Percentiles rank a stretch among this genome's conserved stretches.
Conservation (phyloP, 805 yeast species). For the Candida argentea region DNA sequence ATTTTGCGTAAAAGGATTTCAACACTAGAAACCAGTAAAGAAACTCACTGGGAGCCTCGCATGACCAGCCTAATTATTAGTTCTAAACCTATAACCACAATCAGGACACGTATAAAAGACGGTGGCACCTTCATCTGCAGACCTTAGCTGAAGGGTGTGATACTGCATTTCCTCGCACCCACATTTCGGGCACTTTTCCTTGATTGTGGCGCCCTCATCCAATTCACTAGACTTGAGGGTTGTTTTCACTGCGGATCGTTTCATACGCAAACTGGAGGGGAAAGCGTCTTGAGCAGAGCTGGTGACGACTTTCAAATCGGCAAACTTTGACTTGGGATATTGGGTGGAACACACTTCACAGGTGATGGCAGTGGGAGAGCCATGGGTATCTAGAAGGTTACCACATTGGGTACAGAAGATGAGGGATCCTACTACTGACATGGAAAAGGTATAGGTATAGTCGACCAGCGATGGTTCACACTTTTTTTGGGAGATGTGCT, state of each 20-base stretch:
- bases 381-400: slow-evolving; percentile 64
- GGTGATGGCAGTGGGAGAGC: slow-evolving; percentile 36
- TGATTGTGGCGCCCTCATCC: slow-evolving; percentile 93
- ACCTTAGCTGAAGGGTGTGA: slow-evolving; percentile 90
- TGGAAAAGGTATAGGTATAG: slow-evolving; percentile 14
- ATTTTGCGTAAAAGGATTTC: too few species aligned
- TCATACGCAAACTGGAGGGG: slow-evolving; percentile 73
- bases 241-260: slow-evolving; percentile 87
- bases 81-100: slow-evolving; percentile 90
- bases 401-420: slow-evolving; percentile 94
- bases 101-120: slow-evolving; percentile 93
- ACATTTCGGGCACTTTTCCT: slow-evolving; percentile 98
- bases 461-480: slow-evolving; percentile 1
- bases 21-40: too few species aligned
- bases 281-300: slow-evolving; percentile 87
- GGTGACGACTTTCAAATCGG: slow-evolving; percentile 78
- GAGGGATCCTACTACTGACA: slow-evolving; percentile 94
- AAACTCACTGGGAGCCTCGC: too few species aligned
- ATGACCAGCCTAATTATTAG: slow-evolving; percentile 69
- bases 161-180: slow-evolving; percentile 97
- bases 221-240: slow-evolving; percentile 63
- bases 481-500: too few species aligned
- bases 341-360: slow-evolving; percentile 44
- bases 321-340: slow-evolving; percentile 44
- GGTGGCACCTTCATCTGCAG: slow-evolving; percentile 99